These are phyloP conservation scores for Panus rudis DNA, from an alignment of 768 basidiomycete genomes.

Conservation along the genomic window DNA sequence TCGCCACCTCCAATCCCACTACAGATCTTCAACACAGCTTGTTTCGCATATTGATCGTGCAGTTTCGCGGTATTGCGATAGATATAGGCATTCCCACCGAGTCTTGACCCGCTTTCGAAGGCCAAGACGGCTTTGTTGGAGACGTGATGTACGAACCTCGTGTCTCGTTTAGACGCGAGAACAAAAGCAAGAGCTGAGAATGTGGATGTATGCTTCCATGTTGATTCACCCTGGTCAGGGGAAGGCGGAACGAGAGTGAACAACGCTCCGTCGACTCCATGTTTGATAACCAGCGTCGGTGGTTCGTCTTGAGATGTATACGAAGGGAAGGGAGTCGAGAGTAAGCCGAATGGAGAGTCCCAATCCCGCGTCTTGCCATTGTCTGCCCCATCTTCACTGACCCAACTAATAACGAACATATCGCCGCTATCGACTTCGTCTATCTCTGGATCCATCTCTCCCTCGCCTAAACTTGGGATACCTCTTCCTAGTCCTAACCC, in stretches of 20 bases:
- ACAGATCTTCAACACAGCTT: constrained; percentile 72
- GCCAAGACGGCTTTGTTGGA: constrained; percentile 55
- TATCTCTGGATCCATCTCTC: constrained; percentile 89
- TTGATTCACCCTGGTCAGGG: too few species aligned
- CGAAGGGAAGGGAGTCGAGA: constrained; percentile 72
- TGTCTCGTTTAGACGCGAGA: constrained; percentile 85
- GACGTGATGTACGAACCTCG: constrained; percentile 78
- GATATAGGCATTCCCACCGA: constrained; percentile 80
- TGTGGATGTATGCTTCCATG: constrained; percentile 76
- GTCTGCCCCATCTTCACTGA: constrained; percentile 41
- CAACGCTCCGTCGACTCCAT: constrained; percentile 65
- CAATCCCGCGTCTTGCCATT: constrained; percentile 35
- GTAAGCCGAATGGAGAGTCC: constrained; percentile 39
- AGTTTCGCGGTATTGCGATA: constrained; percentile 51
- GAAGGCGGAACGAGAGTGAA: constrained; percentile 36
- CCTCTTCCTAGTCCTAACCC: constrained; percentile 60
- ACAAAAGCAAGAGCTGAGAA: constrained; percentile 91
- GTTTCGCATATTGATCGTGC: constrained; percentile 62
- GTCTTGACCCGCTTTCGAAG: constrained; percentile 70
- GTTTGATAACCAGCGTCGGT: constrained; percentile 58
- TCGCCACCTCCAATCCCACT: constrained; percentile 63
- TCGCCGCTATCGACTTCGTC: constrained; percentile 66
- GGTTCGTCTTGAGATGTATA: constrained; percentile 10
- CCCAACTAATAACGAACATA: constrained; percentile 58
- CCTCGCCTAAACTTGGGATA: constrained; percentile 75